Percentiles rank a stretch among this genome's conserved stretches.
These are phyloP conservation scores for Elaphomyces granulatus DNA, from an alignment of 495 filamentous ascomycete species.

Conservation along the genomic window DNA sequence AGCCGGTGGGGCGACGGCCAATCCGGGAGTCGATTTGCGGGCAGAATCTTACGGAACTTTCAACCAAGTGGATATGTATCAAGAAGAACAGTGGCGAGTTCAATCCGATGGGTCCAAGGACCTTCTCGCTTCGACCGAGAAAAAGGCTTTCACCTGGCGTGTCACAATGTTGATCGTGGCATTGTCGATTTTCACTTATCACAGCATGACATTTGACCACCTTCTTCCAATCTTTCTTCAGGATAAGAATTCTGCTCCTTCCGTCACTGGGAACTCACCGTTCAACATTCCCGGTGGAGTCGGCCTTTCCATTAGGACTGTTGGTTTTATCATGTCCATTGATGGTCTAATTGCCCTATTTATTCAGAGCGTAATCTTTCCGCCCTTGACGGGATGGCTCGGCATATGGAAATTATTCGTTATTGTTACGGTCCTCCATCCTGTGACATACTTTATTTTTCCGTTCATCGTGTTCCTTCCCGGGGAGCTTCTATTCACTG, in stretches of 20 bases:
- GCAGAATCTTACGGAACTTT: conserved; percentile 71
- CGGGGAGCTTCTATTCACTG: conserved; percentile 38
- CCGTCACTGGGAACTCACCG: conserved; percentile 16
- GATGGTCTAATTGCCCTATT: conserved; percentile 69
- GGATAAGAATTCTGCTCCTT: conserved; percentile 33
- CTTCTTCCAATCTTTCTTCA: conserved; percentile 75
- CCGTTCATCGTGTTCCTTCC: conserved; percentile 54
- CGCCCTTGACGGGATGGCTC: conserved; percentile 50
- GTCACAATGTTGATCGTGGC: conserved; percentile 57
- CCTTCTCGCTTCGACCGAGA: conserved; percentile 14
- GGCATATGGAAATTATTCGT: conserved; percentile 63
- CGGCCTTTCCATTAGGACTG: conserved; percentile 54
- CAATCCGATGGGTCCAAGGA: conserved; percentile 31
- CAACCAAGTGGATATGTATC: conserved; percentile 38
- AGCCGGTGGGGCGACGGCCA: conserved; percentile 52
- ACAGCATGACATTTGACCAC: conserved; percentile 79
- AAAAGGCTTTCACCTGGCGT: conserved; percentile 43
- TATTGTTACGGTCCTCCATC: conserved; percentile 58
- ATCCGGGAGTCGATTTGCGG: conserved; percentile 54
- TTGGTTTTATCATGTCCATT: conserved; percentile 65
- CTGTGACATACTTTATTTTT: conserved; percentile 60
- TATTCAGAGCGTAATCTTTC: conserved; percentile 65
- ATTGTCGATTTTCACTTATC: conserved; percentile 72
- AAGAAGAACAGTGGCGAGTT: conserved; percentile 35
- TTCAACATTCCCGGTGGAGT: conserved; percentile 59